Conservation (phyloP, 202 grass and related monocot species). For the Musa balbisiana region DNA sequence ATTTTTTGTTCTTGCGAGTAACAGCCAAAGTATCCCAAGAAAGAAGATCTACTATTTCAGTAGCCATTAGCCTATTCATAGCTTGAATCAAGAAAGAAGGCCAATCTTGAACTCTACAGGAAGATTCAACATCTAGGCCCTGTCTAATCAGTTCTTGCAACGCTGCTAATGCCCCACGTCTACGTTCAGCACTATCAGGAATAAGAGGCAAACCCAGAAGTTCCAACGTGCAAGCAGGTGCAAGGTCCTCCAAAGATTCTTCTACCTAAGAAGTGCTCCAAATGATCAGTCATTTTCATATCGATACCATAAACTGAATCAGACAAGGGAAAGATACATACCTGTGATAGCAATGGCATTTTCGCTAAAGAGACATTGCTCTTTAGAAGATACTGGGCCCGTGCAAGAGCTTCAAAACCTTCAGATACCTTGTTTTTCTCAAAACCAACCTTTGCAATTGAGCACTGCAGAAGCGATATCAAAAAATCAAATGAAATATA, state of each 20-base stretch:
- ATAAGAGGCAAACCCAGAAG: slow-evolving; percentile 54
- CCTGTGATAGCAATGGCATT: slow-evolving; percentile 85
- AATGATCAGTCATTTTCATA: slow-evolving; percentile 3
- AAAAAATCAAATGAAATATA: slow-evolving; percentile 11
- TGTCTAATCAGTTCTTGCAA: slow-evolving; percentile 86
- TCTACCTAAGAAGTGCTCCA: slow-evolving; percentile 51
- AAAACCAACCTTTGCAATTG: slow-evolving; percentile 86
- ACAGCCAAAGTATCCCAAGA: slow-evolving; percentile 78
- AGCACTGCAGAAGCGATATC: slow-evolving; percentile 53
- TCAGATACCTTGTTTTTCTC: slow-evolving; percentile 83
- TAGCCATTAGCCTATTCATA: slow-evolving; percentile 58
- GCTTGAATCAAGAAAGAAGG: slow-evolving; percentile 79
- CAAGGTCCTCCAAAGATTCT: slow-evolving; percentile 97
- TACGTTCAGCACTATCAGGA: slow-evolving; percentile 76
- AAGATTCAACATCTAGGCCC: slow-evolving; percentile 82
- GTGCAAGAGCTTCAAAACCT: slow-evolving; percentile 96
- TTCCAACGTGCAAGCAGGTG: slow-evolving; percentile 89
- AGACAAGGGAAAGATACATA: slow-evolving; percentile 29
- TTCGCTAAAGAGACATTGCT: slow-evolving; percentile 68
- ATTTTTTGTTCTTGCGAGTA: slow-evolving; percentile 83
- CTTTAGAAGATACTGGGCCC: slow-evolving; percentile 78
- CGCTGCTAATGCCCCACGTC: slow-evolving; percentile 76
- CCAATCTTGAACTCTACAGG: slow-evolving; percentile 87
- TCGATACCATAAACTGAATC: neutral
- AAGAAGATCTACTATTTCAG: slow-evolving; percentile 84